These are phyloP conservation scores for Bipolaris sorokiniana DNA, from an alignment of 2,329 filamentous ascomycete genomes.

Conservation along the genomic window DNA sequence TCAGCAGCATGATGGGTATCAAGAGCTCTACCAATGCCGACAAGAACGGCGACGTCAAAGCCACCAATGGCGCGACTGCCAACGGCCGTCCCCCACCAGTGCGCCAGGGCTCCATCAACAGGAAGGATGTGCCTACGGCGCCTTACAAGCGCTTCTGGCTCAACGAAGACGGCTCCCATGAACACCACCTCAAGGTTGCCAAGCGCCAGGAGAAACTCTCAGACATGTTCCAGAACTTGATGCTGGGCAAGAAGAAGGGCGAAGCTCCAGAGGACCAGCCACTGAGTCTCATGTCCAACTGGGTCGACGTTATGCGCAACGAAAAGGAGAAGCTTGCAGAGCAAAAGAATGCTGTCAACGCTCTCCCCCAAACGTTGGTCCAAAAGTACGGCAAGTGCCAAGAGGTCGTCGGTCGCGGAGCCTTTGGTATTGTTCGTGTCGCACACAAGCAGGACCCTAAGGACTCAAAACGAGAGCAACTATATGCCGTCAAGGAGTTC, in stretches of 20 bases:
- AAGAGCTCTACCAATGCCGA: slow-evolving; percentile 36
- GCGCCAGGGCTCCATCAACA: slow-evolving; percentile 41
- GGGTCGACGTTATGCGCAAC: slow-evolving; percentile 90
- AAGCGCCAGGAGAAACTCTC: slow-evolving; percentile 93
- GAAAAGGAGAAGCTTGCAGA: slow-evolving; percentile 78
- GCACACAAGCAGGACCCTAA: slow-evolving; percentile 92
- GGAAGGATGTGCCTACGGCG: slow-evolving; percentile 33
- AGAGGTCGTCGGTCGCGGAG: slow-evolving; percentile 92
- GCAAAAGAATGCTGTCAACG: slow-evolving; percentile 79
- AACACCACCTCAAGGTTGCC: slow-evolving; percentile 86
- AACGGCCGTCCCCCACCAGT: slow-evolving; percentile 37
- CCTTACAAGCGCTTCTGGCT: slow-evolving; percentile 61
- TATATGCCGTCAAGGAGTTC: slow-evolving; percentile 98
- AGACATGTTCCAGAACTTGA: slow-evolving; percentile 85
- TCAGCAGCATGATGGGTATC: slow-evolving; percentile 50
- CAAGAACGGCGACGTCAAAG: slow-evolving; percentile 37
- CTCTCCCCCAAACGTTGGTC: slow-evolving; percentile 77
- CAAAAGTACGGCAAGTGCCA: slow-evolving; percentile 99
- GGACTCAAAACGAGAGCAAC: slow-evolving; percentile 77
- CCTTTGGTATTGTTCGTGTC: slow-evolving; percentile 96
- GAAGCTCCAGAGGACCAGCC: slow-evolving; percentile 73
- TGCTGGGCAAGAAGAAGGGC: slow-evolving; percentile 81
- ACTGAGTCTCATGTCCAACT: slow-evolving; percentile 89
- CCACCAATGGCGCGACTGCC: slow-evolving; percentile 34
- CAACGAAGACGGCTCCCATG: slow-evolving; percentile 73